These are phyloP conservation scores for Striga hermonthica DNA, from an alignment of 305 asterid species.

Conservation along the genomic window DNA sequence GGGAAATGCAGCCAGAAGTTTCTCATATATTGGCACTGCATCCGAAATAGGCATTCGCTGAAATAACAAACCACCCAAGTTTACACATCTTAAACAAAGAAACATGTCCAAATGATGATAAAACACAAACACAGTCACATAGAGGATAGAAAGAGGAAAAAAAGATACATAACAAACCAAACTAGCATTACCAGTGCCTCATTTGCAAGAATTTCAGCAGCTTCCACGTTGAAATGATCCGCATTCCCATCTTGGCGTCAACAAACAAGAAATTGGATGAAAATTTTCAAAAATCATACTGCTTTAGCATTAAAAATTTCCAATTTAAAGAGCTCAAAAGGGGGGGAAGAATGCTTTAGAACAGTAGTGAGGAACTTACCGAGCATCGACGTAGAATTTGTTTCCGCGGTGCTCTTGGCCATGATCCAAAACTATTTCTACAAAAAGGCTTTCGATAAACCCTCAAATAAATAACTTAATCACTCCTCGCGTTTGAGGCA, in stretches of 20 bases:
- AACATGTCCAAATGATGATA: too few relatives aligned
- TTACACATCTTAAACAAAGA: background rate
- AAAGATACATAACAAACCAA: constrained; percentile 14
- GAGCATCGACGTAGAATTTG: too few relatives aligned
- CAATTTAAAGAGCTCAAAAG: background rate
- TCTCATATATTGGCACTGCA: constrained; percentile 78
- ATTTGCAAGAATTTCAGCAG: constrained; percentile 74
- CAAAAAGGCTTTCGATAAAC: too few relatives aligned
- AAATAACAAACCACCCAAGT: constrained; percentile 19
- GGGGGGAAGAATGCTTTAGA: too few relatives aligned
- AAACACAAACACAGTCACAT: background rate
- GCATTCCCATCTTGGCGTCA: constrained; percentile 38
- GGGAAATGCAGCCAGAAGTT: constrained; percentile 73
- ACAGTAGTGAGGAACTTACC: too few relatives aligned
- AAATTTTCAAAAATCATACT: background rate
- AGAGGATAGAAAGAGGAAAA: background rate
- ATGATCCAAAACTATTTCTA: too few relatives aligned
- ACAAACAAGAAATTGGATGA: background rate
- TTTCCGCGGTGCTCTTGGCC: too few relatives aligned
- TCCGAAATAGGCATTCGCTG: constrained; percentile 74
- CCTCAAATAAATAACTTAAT: too few relatives aligned
- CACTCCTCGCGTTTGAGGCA: too few relatives aligned
- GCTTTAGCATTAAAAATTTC: background rate
- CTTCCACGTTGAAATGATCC: constrained; percentile 59
- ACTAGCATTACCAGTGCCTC: constrained; percentile 66